These are phyloP conservation scores for Boletus vinaceobasis DNA, from an alignment of 768 basidiomycete species.

Conservation along the genomic window DNA sequence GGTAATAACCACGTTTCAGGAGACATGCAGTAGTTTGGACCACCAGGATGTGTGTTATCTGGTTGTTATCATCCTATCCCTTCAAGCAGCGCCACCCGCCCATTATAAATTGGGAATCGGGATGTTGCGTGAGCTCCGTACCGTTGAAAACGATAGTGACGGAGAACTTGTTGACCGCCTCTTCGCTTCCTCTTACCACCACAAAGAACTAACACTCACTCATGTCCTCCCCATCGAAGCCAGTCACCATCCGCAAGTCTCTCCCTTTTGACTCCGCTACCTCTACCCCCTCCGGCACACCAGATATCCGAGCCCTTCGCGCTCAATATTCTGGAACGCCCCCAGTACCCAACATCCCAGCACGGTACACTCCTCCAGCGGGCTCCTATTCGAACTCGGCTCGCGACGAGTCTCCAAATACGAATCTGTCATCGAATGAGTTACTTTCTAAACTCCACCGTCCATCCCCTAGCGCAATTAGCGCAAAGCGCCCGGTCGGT, in stretches of 20 bases:
- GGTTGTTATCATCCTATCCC: not conserved
- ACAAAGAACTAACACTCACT: not conserved
- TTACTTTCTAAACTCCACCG: conserved; percentile 14
- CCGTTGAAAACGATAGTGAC: not conserved
- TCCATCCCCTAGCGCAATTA: conserved; percentile 37
- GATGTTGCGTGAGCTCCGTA: not conserved
- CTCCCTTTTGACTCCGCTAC: conserved; percentile 9
- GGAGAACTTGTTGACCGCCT: not conserved
- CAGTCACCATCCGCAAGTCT: conserved; percentile 45
- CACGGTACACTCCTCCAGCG: conserved; percentile 51
- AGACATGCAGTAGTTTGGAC: too few species aligned
- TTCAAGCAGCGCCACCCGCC: not conserved
- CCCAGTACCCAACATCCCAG: conserved; percentile 49
- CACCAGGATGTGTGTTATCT: not conserved
- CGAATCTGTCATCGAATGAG: conserved; percentile 7
- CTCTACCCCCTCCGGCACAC: conserved; percentile 51
- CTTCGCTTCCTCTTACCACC: not conserved
- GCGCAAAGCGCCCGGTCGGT: conserved; percentile 33
- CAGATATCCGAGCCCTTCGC: conserved; percentile 61
- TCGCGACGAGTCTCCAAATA: conserved; percentile 11
- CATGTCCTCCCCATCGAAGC: conserved; percentile 57
- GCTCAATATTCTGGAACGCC: conserved; percentile 62
- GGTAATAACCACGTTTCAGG: too few species aligned
- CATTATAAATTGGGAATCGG: not conserved
- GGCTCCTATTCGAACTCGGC: conserved; percentile 7